Conservation (phyloP, 176 grass and related monocot species). For the Zea luxurians region DNA sequence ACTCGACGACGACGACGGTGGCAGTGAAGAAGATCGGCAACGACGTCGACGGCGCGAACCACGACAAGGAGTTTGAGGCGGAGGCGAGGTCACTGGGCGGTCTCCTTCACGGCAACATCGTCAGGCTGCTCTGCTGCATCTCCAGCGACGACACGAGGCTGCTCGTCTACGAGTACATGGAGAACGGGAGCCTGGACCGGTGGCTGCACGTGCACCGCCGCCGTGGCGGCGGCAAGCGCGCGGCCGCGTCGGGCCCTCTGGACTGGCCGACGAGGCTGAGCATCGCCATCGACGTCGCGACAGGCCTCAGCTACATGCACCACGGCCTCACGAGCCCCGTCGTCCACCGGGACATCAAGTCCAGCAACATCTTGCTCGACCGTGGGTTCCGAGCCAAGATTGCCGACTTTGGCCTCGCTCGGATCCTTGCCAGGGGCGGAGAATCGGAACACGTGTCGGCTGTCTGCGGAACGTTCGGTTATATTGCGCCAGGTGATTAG, state of each 20-base stretch:
- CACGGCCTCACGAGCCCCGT: constrained; percentile 64
- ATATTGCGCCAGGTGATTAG: background rate
- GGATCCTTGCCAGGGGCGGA: background rate
- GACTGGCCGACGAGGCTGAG: background rate
- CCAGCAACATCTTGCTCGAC: constrained; percentile 62
- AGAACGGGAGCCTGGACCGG: constrained; percentile 49
- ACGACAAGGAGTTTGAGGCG: constrained; percentile 46
- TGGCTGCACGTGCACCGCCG: constrained; percentile 36
- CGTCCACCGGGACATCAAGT: constrained; percentile 83
- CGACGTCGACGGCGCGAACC: background rate
- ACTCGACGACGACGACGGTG: background rate
- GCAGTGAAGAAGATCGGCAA: constrained; percentile 57
- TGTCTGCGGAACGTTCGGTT: background rate
- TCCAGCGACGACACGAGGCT: constrained; percentile 36
- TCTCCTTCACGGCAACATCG: constrained; percentile 51
- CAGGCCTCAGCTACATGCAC: constrained; percentile 49
- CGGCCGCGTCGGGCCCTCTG: background rate
- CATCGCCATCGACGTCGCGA: background rate
- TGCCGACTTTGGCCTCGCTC: constrained; percentile 1
- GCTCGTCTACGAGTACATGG: constrained; percentile 61
- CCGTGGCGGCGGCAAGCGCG: background rate
- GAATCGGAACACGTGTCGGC: background rate
- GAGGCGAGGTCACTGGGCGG: constrained; percentile 52
- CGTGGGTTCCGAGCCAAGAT: background rate
- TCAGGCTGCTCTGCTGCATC: constrained; percentile 54